phyloP scores from a whole-genome alignment of 179 eudicot species.

The Carnegiea gigantea region DNA sequence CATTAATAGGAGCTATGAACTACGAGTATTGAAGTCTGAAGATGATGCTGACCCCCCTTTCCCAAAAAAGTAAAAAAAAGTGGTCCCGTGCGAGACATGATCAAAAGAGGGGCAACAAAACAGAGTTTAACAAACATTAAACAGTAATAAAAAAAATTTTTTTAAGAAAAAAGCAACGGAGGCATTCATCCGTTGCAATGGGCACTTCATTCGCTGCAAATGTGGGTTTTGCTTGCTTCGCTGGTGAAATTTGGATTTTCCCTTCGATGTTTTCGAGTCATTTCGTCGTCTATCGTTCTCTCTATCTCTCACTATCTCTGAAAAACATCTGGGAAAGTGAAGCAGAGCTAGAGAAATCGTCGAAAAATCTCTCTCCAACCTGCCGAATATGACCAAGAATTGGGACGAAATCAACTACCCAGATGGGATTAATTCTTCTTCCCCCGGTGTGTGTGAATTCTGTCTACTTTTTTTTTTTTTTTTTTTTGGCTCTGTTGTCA shows the following conservation, averaged over 20 bases:
- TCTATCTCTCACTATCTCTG: background rate
- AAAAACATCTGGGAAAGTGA: background rate
- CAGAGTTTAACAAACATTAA: no score
- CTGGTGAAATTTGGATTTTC: background rate
- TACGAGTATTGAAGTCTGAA: no score
- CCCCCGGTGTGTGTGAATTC: slow-evolving; percentile 15
- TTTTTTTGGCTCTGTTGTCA: background rate
- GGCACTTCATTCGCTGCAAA: background rate
- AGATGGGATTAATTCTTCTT: slow-evolving; percentile 19
- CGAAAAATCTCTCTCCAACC: background rate
- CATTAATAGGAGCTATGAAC: no score
- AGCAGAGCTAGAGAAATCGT: background rate
- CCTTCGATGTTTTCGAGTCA: slow-evolving; percentile 11
- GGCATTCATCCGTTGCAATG: background rate
- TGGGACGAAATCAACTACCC: slow-evolving; percentile 13
- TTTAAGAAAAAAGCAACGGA: background rate
- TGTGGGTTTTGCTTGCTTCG: background rate
- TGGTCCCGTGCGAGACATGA: no score
- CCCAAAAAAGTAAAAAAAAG: no score
- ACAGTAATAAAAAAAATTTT: no score
- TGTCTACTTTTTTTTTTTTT: no score
- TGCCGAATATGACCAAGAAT: background rate
- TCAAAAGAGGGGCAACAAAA: no score
- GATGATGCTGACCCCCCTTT: no score
- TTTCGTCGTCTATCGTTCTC: slow-evolving; percentile 9